phyloP scores from a whole-genome alignment of 306 rosid genomes.

The Spatholobus suberectus region DNA sequence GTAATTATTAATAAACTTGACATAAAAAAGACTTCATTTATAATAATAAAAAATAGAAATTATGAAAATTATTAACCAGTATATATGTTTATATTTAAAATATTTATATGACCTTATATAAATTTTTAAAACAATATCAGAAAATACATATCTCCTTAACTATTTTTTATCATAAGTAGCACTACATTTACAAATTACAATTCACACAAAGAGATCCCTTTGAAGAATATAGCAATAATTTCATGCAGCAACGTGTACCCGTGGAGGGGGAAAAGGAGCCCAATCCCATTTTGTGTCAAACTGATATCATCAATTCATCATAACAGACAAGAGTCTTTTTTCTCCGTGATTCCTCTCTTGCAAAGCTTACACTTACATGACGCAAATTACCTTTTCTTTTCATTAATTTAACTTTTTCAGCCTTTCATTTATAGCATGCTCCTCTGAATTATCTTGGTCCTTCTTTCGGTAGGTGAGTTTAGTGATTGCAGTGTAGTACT shows the following conservation, averaged over 20 bases:
- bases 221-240: background rate
- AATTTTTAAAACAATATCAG: background rate
- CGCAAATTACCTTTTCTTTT: slow-evolving; percentile 9
- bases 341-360: background rate
- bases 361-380: slow-evolving; percentile 18
- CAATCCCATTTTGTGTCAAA: slow-evolving; percentile 12
- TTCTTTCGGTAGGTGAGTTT: slow-evolving; percentile 44
- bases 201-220: background rate
- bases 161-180: background rate
- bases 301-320: background rate
- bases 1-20: too few relatives aligned
- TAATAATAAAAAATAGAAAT: background rate
- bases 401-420: slow-evolving; percentile 34
- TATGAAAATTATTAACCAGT: background rate
- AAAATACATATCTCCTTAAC: background rate
- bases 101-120: background rate
- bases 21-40: background rate
- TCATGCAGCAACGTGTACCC: background rate
- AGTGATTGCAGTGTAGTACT: slow-evolving; percentile 44
- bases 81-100: background rate
- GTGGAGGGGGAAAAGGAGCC: slow-evolving; percentile 2
- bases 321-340: background rate
- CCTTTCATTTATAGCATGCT: slow-evolving; percentile 41
- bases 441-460: slow-evolving; percentile 35
- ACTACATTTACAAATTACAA: background rate